Percentiles rank a stretch among this genome's conserved stretches.
phyloP scores from a whole-genome alignment of 331 rosid genomes.

The Stylosanthes scabra region DNA sequence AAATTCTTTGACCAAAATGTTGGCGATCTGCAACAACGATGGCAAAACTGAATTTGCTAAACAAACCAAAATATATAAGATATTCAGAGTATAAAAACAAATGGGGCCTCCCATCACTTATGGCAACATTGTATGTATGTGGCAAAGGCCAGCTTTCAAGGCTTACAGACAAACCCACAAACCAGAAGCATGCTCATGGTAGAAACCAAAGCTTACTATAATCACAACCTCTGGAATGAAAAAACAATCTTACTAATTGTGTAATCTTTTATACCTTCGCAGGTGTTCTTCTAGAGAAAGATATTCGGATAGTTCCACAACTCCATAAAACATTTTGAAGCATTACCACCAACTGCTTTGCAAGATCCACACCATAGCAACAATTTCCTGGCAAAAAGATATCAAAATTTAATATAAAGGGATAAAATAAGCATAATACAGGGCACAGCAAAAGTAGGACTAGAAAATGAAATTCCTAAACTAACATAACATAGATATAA shows the following conservation, averaged over 20 bases:
- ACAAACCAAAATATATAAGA: conserved; percentile 1
- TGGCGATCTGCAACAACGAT: conserved; percentile 60
- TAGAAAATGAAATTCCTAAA: conserved; percentile 15
- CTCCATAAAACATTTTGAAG: conserved; percentile 87
- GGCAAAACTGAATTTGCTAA: conserved; percentile 13
- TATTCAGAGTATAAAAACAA: conserved; percentile 1
- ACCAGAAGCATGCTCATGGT: conserved; percentile 29
- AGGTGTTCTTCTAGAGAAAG: conserved; percentile 91
- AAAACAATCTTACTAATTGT: not conserved
- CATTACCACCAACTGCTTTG: conserved; percentile 62
- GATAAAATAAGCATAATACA: not conserved
- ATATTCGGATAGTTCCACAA: conserved; percentile 84
- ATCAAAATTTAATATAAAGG: not conserved
- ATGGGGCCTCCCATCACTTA: conserved; percentile 18
- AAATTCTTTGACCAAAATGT: conserved; percentile 63
- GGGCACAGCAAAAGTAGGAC: conserved; percentile 15
- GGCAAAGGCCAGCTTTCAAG: conserved; percentile 17
- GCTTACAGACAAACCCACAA: conserved; percentile 27
- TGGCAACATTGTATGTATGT: conserved; percentile 9
- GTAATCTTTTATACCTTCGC: conserved; percentile 58
- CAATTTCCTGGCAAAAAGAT: conserved; percentile 63
- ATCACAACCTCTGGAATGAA: conserved; percentile 9
- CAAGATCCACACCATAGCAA: conserved; percentile 71
- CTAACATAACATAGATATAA: conserved; percentile 3
- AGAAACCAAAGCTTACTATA: conserved; percentile 29